These are phyloP conservation scores for Neurospora sp. DNA, from an alignment of 495 filamentous ascomycete species.

Conservation along the genomic window DNA sequence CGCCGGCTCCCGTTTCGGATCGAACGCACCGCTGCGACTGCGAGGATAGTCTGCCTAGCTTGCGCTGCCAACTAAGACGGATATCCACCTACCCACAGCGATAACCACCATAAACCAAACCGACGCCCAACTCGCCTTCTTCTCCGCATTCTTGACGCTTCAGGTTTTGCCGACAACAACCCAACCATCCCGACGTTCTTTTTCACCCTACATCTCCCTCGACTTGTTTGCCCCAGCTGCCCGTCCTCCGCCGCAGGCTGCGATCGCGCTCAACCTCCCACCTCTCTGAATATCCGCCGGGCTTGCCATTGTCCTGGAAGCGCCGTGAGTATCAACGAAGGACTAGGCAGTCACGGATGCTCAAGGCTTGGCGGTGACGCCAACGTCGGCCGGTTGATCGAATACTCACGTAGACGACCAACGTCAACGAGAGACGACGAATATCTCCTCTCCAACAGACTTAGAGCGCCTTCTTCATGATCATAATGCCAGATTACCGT, in stretches of 20 bases:
- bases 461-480: not conserved
- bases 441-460: not conserved
- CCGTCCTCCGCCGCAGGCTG: not conserved
- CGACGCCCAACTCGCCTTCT: not conserved
- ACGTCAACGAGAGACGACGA: not conserved
- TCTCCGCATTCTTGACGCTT: not conserved
- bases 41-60: not conserved
- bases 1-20: not conserved
- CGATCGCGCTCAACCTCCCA: not conserved
- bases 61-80: not conserved
- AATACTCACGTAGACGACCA: not conserved
- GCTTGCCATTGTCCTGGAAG: not conserved
- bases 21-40: not conserved
- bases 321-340: not conserved
- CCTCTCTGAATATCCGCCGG: not conserved
- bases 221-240: not conserved
- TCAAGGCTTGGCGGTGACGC: slow-evolving; percentile 11
- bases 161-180: not conserved
- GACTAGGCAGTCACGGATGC: slow-evolving; percentile 7
- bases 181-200: not conserved
- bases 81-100: not conserved
- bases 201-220: not conserved
- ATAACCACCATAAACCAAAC: not conserved
- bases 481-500: slow-evolving; percentile 17
- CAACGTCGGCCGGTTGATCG: slow-evolving; percentile 10